Base-by-base conservation (phyloP, 768 basidiomycete species). In the Kwoniella newhampshirensis region DNA sequence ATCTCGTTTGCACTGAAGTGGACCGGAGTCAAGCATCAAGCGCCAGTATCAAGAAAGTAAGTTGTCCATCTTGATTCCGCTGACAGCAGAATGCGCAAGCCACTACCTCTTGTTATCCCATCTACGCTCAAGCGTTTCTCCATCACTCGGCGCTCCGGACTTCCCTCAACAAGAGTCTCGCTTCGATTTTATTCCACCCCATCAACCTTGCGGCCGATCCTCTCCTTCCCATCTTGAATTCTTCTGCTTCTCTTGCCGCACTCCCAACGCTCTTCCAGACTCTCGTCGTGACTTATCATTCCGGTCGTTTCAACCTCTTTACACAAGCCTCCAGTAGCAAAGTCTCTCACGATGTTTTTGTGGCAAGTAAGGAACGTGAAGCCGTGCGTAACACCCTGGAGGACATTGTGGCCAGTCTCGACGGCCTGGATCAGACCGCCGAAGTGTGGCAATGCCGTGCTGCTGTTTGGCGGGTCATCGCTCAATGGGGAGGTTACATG, bases 401-500 rank as follows among this genome's bases (percentile, higher is more conserved):
- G 15, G 43, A 35, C 27, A 37, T 48, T 23, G 40, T 60, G 11
- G 56, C 25, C 45, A 26, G 36, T 26, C 7, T 63, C 27, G 18
- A 46, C n/a, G 25, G 28, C 12, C 7, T 21, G 15, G 15, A 41
- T 13, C 21, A 6, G 17, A 49, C 13, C 18, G 23, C 21, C 12
- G n/a, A 50, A 27, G 26, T 17, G n/a, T 65, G 61, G 58, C 26
- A 49, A 28, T 40, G 56, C 8, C 53, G 49, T 23, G 28, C 15
- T 3, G 15, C 9, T 4, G 23, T 70, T 0, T 70, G 68, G 68
- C 46, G 26, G n/a, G 59, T 54, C 1, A 51, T 70, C 11, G 41
- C 60, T 37, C 18, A 27, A 12, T 70, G 68, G 68, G 66, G 66
- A 40, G 68, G 68, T 20, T 70, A 70, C 44, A 57, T 67, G 37